phyloP scores from a whole-genome alignment of 164 flowering plant genomes.

The Buxus sempervirens region DNA sequence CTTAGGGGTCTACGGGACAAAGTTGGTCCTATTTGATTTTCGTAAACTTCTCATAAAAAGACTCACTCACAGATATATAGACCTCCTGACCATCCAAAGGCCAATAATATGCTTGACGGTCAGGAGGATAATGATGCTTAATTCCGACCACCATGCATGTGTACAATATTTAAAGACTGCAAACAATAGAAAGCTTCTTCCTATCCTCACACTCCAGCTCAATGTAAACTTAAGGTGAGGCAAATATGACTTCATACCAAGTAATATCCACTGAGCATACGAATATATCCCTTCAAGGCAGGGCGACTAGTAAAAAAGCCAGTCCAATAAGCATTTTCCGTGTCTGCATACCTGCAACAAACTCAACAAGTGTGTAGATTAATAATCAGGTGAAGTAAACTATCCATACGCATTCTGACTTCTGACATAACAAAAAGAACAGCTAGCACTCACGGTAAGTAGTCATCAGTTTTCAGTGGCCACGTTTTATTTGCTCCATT shows the following conservation, averaged over 20 bases:
- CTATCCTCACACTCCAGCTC: background rate
- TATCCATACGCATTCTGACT: background rate
- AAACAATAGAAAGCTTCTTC: background rate
- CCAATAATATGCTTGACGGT: background rate
- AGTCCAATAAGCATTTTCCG: conserved; percentile 81
- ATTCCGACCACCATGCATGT: background rate
- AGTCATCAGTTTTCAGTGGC: conserved; percentile 85
- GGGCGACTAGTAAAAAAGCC: conserved; percentile 93
- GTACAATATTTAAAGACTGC: background rate
- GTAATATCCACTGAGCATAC: conserved; percentile 83
- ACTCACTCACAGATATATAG: background rate
- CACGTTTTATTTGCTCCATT: conserved; percentile 63
- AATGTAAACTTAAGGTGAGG: background rate
- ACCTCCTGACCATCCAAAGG: background rate
- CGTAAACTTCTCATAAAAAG: background rate
- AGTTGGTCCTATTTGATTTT: background rate
- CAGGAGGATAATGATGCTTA: background rate
- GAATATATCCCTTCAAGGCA: conserved; percentile 68
- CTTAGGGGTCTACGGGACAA: background rate
- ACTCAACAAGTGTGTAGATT: background rate
- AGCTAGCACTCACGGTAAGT: conserved; percentile 63
- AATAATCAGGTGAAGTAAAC: conserved; percentile 3
- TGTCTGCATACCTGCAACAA: conserved; percentile 71
- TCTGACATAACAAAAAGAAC: background rate
- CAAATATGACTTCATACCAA: conserved; percentile 41